A percentile compares a stretch with the other conserved stretches of the same genome.
phyloP scores from a whole-genome alignment of 1,284 basidiomycete species.

The Taiwanofungus camphoratus region DNA sequence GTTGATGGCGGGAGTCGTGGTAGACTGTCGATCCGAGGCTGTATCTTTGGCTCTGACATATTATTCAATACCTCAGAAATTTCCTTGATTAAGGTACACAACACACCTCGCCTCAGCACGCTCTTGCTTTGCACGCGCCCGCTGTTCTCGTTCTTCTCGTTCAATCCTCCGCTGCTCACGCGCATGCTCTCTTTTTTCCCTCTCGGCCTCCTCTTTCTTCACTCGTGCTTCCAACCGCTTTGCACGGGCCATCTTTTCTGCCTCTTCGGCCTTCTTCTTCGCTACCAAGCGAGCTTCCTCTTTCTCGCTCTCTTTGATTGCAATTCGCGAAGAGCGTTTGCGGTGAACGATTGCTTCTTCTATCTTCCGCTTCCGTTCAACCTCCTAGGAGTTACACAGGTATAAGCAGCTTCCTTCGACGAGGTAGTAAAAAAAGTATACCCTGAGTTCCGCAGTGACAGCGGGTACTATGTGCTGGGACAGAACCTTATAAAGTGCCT shows the following conservation, averaged over 20 bases:
- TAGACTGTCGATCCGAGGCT: conserved; percentile 14
- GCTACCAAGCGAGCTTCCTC: conserved; percentile 57
- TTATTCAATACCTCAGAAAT: not conserved
- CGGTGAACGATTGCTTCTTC: conserved; percentile 71
- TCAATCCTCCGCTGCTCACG: conserved; percentile 48
- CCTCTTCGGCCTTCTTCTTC: conserved; percentile 53
- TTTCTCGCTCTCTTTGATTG: conserved; percentile 64
- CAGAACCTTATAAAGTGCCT: conserved; percentile 67
- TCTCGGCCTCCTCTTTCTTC: conserved; percentile 59
- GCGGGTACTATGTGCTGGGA: conserved; percentile 59
- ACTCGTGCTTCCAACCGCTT: conserved; percentile 56
- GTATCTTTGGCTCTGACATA: conserved; percentile 10
- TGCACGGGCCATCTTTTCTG: conserved; percentile 59
- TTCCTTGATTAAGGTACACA: not conserved
- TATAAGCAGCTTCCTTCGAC: conserved; percentile 2
- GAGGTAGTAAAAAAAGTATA: conserved; percentile 27
- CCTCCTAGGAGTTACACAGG: conserved; percentile 40
- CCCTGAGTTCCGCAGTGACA: conserved; percentile 59
- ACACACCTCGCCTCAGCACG: conserved; percentile 22
- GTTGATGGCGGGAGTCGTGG: conserved; percentile 17
- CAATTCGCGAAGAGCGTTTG: conserved; percentile 82
- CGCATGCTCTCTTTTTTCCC: conserved; percentile 50
- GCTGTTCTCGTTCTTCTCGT: conserved; percentile 40
- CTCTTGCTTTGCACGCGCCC: conserved; percentile 23
- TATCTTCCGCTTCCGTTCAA: conserved; percentile 51